A percentile compares a stretch with the other conserved stretches of the same genome.
Conservation (phyloP, 805 yeast species). For the Lipomyces sp. region DNA sequence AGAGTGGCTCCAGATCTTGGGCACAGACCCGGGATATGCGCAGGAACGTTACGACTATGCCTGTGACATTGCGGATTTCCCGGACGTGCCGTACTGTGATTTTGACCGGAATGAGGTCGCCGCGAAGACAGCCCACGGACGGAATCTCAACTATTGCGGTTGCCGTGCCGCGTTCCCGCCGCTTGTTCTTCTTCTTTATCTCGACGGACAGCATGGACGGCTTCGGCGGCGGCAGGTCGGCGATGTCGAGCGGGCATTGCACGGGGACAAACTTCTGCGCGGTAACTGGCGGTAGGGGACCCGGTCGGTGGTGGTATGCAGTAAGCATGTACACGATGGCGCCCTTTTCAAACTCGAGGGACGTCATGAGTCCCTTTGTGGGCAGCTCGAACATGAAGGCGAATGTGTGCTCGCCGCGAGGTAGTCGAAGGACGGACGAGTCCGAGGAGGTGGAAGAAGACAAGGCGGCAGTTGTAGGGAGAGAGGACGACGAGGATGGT, state of each 20-base stretch:
- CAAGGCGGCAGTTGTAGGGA: constrained; percentile 1
- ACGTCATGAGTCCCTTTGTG: constrained; percentile 62
- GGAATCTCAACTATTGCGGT: constrained; percentile 46
- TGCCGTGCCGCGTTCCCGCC: constrained; percentile 42
- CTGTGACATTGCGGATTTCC: constrained; percentile 63
- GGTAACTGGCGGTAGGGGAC: constrained; percentile 27
- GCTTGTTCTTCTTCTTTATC: constrained; percentile 41
- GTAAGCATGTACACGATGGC: constrained; percentile 63
- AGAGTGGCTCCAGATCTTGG: constrained; percentile 53
- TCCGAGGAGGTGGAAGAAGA: neutral
- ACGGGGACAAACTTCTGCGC: constrained; percentile 61
- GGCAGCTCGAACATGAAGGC: constrained; percentile 86
- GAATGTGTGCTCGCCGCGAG: constrained; percentile 74
- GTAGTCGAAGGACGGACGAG: constrained; percentile 2
- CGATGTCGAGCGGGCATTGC: constrained; percentile 71
- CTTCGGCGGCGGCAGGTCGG: constrained; percentile 60
- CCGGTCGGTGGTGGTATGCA: constrained; percentile 40
- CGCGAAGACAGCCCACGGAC: constrained; percentile 69
- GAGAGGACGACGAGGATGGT: neutral
- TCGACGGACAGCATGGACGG: constrained; percentile 63
- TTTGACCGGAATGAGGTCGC: constrained; percentile 74
- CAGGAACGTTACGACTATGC: constrained; percentile 73
- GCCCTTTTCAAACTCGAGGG: constrained; percentile 83
- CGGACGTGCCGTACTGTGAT: constrained; percentile 66
- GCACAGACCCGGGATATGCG: constrained; percentile 69